These are phyloP conservation scores for Arabidopsis arenosa DNA, from an alignment of 345 rosid species.

Conservation along the genomic window DNA sequence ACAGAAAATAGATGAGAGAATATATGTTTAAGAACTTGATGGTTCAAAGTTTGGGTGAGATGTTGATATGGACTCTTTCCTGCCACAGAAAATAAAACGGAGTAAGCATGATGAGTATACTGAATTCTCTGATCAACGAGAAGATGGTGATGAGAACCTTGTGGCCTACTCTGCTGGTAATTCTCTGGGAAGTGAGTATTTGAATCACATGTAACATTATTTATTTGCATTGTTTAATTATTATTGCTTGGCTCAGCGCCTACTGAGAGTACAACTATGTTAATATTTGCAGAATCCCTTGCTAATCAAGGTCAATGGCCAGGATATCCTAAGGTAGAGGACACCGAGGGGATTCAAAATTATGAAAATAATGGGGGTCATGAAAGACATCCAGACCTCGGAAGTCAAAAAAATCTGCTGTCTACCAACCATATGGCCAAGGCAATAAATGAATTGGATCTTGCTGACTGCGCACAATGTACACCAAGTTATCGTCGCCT, in stretches of 20 bases:
- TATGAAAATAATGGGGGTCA: conserved; percentile 62
- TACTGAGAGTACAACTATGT: conserved; percentile 26
- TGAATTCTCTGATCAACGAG: conserved; percentile 66
- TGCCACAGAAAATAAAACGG: conserved; percentile 63
- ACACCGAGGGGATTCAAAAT: conserved; percentile 65
- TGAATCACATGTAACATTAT: conserved; percentile 24
- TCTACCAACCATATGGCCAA: conserved; percentile 70
- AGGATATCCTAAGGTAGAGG: conserved; percentile 69
- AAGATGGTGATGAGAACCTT: conserved; percentile 71
- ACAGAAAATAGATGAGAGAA: conserved; percentile 25
- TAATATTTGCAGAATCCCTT: conserved; percentile 54
- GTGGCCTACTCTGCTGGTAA: conserved; percentile 59
- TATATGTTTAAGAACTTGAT: conserved; percentile 57
- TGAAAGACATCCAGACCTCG: conserved; percentile 70
- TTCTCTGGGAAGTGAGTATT: conserved; percentile 76
- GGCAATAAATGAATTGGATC: conserved; percentile 92
- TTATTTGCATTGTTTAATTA: background rate
- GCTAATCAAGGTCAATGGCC: conserved; percentile 66
- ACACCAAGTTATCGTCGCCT: conserved; percentile 96
- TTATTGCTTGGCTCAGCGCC: conserved; percentile 6
- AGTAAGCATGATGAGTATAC: conserved; percentile 54
- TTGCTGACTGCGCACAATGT: conserved; percentile 86
- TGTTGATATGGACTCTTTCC: conserved; percentile 55
- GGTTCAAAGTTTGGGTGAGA: conserved; percentile 66
- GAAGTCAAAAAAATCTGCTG: conserved; percentile 62